Conservation (phyloP, 192 early-diverging fungal species). For the Chytriomyces confervae region DNA sequence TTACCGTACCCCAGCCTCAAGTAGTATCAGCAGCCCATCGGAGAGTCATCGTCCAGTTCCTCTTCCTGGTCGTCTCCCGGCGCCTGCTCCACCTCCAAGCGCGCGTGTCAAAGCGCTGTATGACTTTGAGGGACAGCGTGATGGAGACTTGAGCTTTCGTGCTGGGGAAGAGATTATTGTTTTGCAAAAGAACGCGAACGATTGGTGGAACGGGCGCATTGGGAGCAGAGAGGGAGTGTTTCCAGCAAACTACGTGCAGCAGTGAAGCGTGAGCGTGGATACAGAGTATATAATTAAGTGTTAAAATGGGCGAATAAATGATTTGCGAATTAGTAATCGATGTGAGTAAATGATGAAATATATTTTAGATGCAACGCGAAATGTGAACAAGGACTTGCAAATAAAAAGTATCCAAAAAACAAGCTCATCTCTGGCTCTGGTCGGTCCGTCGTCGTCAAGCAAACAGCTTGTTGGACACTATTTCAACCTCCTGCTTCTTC, state of each 20-base stretch:
- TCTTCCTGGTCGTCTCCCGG: conserved; percentile 14
- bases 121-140: conserved; percentile 66
- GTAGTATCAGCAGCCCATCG: conserved; percentile 5
- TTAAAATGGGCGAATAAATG: not conserved
- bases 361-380: not conserved
- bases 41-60: conserved; percentile 20
- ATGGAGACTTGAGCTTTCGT: conserved; percentile 62
- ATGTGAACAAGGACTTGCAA: not conserved
- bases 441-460: not conserved
- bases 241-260: conserved; percentile 59
- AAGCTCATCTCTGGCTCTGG: not conserved
- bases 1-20: conserved; percentile 12
- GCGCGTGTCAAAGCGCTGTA: conserved; percentile 62
- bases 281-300: too few species aligned
- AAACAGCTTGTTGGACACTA: not conserved
- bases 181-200: conserved; percentile 73
- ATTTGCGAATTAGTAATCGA: not conserved
- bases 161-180: conserved; percentile 68
- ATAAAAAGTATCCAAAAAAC: not conserved
- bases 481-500: not conserved
- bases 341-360: not conserved
- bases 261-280: not conserved
- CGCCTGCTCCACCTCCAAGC: conserved; percentile 26
- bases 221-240: conserved; percentile 69
- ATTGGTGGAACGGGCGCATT: conserved; percentile 90